These are phyloP conservation scores for Lagenidium giganteum DNA, from an alignment of 352 stramenopile species.

Conservation along the genomic window DNA sequence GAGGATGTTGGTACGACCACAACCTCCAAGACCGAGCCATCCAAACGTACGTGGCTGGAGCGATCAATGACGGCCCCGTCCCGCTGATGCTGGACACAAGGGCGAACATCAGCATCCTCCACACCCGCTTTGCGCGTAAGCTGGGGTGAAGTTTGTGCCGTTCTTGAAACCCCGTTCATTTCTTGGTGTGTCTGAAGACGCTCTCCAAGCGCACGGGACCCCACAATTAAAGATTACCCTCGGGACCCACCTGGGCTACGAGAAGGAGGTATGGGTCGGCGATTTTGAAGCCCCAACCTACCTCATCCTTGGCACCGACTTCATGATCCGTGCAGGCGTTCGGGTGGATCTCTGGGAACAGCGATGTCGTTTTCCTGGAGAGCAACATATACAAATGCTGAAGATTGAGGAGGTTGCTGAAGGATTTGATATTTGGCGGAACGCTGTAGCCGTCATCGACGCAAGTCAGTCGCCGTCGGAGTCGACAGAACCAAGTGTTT, in stretches of 20 bases:
- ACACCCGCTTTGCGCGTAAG: neutral
- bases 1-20: slow-evolving; percentile 3
- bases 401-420: no score
- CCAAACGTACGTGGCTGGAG: slow-evolving; percentile 4
- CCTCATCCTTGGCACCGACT: slow-evolving; percentile 5
- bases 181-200: neutral
- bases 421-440: no score
- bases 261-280: neutral
- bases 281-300: neutral
- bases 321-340: slow-evolving; percentile 2
- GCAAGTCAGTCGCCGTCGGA: no score
- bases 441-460: no score
- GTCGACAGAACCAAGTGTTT: no score
- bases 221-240: slow-evolving; percentile 3
- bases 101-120: slow-evolving; percentile 7
- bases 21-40: neutral
- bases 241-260: neutral
- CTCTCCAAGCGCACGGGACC: neutral
- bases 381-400: no score
- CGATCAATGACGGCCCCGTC: slow-evolving; percentile 1
- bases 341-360: slow-evolving; percentile 2
- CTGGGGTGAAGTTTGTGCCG: neutral
- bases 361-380: no score
- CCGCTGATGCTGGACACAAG: slow-evolving; percentile 6
- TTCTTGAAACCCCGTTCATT: neutral